phyloP scores from a whole-genome alignment of 208 protist species.

The Crithidia bombi region DNA sequence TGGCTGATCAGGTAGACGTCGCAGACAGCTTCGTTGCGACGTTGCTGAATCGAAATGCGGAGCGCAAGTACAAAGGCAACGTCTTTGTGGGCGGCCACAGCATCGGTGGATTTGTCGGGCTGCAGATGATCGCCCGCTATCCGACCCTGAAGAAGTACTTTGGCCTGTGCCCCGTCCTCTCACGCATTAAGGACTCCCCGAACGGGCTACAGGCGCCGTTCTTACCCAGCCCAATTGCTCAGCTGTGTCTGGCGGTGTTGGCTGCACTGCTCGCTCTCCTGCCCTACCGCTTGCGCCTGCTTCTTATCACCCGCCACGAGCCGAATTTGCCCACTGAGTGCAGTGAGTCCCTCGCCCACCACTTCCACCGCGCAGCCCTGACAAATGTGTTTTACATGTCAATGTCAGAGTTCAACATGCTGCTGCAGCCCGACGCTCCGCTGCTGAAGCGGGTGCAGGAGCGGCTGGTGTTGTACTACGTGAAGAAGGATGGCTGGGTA shows the following conservation, averaged over 20 bases:
- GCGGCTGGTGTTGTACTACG: slow-evolving; percentile 75
- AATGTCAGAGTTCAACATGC: slow-evolving; percentile 58
- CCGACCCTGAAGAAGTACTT: slow-evolving; percentile 58
- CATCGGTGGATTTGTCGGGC: slow-evolving; percentile 75
- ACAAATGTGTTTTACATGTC: slow-evolving; percentile 64
- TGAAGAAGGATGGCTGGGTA: slow-evolving; percentile 62
- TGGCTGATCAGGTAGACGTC: slow-evolving; percentile 75
- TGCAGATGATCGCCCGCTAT: slow-evolving; percentile 64
- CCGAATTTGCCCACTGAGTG: slow-evolving; percentile 27
- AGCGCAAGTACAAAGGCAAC: slow-evolving; percentile 44
- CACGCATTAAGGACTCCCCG: slow-evolving; percentile 53
- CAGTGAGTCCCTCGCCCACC: slow-evolving; percentile 26
- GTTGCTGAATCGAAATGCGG: slow-evolving; percentile 26
- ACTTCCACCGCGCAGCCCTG: slow-evolving; percentile 34
- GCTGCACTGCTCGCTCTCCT: slow-evolving; percentile 40
- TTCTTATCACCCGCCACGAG: slow-evolving; percentile 27
- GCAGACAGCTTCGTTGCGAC: slow-evolving; percentile 50
- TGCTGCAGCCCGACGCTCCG: slow-evolving; percentile 50
- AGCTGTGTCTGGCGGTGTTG: slow-evolving; percentile 34
- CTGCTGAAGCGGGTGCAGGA: slow-evolving; percentile 52
- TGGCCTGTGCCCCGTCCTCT: slow-evolving; percentile 71
- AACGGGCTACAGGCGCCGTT: slow-evolving; percentile 56
- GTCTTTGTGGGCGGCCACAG: slow-evolving; percentile 81
- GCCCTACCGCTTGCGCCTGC: slow-evolving; percentile 23
- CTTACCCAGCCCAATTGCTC: slow-evolving; percentile 36